phyloP scores from a whole-genome alignment of 192 early-diverging fungal genomes.

The Dissophora globulifera region DNA sequence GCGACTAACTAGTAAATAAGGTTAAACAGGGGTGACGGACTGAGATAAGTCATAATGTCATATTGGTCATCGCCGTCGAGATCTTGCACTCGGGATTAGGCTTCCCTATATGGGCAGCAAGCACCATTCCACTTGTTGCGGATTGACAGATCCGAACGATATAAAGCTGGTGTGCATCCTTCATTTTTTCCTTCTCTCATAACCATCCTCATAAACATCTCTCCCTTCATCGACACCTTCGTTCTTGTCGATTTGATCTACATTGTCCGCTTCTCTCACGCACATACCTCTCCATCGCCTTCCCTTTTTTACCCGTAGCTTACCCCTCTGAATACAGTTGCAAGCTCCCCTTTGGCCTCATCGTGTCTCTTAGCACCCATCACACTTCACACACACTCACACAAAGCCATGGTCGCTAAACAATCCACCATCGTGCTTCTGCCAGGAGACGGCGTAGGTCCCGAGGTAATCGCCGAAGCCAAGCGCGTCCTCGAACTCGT shows the following conservation, averaged over 20 bases:
- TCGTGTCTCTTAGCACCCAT: no score
- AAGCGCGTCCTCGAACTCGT: constrained; percentile 89
- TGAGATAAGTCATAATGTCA: background rate
- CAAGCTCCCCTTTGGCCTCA: no score
- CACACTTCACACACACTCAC: background rate
- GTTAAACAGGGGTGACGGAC: background rate
- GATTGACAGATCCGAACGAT: background rate
- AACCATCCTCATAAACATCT: no score
- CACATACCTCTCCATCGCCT: constrained; percentile 3
- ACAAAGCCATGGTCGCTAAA: constrained; percentile 19
- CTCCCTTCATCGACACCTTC: no score
- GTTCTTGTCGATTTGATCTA: no score
- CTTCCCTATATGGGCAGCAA: constrained; percentile 17
- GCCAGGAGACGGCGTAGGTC: constrained; percentile 96
- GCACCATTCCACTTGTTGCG: background rate
- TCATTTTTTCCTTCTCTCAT: constrained; percentile 12
- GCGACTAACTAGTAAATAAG: background rate
- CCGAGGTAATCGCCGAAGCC: constrained; percentile 93
- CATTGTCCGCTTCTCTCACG: background rate
- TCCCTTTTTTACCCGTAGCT: background rate
- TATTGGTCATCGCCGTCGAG: constrained; percentile 1
- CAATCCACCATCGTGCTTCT: constrained; percentile 68
- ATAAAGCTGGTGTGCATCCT: background rate
- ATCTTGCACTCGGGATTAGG: constrained; percentile 5
- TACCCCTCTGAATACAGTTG: no score